Conservation (phyloP, 1,284 basidiomycete genomes). For the Sporisorium scitamineum region DNA sequence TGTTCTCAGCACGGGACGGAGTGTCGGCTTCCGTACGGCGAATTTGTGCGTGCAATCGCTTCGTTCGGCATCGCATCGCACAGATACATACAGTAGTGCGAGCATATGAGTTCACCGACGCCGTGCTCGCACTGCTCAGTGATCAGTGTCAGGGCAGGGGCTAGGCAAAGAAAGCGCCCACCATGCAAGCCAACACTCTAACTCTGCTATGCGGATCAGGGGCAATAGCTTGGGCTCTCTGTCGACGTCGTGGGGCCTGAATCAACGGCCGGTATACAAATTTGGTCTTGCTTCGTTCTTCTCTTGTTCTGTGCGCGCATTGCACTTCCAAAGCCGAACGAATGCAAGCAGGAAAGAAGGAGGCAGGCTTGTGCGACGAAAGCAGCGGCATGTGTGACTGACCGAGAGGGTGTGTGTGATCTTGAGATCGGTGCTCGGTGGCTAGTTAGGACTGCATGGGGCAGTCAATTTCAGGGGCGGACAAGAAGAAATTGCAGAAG, state of each 20-base stretch:
- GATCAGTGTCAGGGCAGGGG: neutral
- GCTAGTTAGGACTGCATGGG: neutral
- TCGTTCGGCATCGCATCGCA: too few species aligned
- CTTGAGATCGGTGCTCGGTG: neutral
- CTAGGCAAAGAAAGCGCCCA: neutral
- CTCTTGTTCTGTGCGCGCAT: too few species aligned
- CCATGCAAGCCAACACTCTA: neutral
- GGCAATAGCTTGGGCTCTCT: too few species aligned
- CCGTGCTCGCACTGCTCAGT: neutral
- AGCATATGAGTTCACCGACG: neutral
- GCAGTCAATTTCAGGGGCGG: neutral
- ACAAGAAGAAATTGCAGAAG: neutral
- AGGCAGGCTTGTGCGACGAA: too few species aligned
- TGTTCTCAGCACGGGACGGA: neutral
- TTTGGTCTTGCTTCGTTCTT: too few species aligned
- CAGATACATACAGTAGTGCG: too few species aligned
- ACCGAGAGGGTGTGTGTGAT: neutral
- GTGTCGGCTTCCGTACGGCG: neutral
- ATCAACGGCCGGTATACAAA: too few species aligned
- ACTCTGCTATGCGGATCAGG: too few species aligned
- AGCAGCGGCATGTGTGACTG: neutral
- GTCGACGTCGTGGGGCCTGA: too few species aligned
- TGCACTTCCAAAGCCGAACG: too few species aligned
- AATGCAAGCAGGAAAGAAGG: too few species aligned
- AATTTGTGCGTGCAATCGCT: neutral